Percentiles rank a stretch among this genome's conserved stretches.
phyloP scores from a whole-genome alignment of 2,329 filamentous ascomycete species.

The Cladosporium sp. region DNA sequence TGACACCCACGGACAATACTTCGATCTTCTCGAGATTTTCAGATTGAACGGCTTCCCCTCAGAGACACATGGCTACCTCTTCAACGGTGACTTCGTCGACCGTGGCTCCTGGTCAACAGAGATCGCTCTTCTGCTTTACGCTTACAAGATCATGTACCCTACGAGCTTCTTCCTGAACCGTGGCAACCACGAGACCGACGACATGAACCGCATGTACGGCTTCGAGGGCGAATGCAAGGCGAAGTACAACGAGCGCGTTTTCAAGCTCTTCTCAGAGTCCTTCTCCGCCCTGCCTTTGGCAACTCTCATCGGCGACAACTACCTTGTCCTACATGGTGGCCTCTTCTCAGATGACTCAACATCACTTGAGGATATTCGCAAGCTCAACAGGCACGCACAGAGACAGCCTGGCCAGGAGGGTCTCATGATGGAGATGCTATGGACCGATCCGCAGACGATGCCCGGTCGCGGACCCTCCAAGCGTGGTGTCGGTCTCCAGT shows the following conservation, averaged over 20 bases:
- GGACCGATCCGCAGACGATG: slow-evolving; percentile 90
- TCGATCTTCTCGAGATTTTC: slow-evolving; percentile 96
- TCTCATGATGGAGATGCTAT: slow-evolving; percentile 99
- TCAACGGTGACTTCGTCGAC: slow-evolving; percentile 99
- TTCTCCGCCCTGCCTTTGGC: slow-evolving; percentile 93
- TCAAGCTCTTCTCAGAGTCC: slow-evolving; percentile 97
- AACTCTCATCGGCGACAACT: slow-evolving; percentile 87
- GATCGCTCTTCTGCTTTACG: slow-evolving; percentile 88
- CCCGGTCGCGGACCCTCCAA: slow-evolving; percentile 92
- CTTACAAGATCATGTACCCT: slow-evolving; percentile 94
- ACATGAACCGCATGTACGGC: slow-evolving; percentile 98
- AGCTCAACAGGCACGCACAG: slow-evolving; percentile 86
- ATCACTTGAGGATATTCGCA: slow-evolving; percentile 89
- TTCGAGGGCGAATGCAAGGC: slow-evolving; percentile 98
- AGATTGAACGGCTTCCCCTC: slow-evolving; percentile 80
- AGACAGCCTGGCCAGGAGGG: slow-evolving; percentile 89
- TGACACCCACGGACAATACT: slow-evolving; percentile 98
- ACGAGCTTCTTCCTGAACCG: slow-evolving; percentile 84
- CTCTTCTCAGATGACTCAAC: slow-evolving; percentile 94
- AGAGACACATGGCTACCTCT: slow-evolving; percentile 89
- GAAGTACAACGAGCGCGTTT: slow-evolving; percentile 94
- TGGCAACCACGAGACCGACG: slow-evolving; percentile 96
- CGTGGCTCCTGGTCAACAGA: slow-evolving; percentile 98
- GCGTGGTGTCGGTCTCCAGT: slow-evolving; percentile 92
- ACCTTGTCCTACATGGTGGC: slow-evolving; percentile 88